Base-by-base conservation (phyloP, 352 stramenopile genomes). In the Pilasporangium apinafurcum region DNA sequence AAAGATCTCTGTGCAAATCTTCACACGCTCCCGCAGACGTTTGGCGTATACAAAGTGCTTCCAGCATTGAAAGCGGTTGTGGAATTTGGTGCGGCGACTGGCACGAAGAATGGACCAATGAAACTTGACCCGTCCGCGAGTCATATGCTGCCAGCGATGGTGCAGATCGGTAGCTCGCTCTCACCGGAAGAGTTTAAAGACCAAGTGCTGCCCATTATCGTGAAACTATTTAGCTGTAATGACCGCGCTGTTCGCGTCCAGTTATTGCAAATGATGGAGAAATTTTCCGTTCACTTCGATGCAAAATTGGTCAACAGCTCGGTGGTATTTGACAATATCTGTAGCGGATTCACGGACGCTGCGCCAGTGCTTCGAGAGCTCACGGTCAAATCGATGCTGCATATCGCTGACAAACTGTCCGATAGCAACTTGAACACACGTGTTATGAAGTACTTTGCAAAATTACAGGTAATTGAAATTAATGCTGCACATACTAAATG, bases 371-470 rank as follows among this genome's bases (percentile, higher is more conserved):
- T 97, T 32, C 76, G 87, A 14, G 88, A 97, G 49, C 82, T 96
- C 31, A 97, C 88, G 8, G 83, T 97, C 44, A 96, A 96, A 50
- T 91, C 77, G 38, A 95, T 96, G 81, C 65, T 96, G 8, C 82
- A 94, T 36, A 89, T 97, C 25, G 88, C 84, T 13, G 81, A 94
- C 50, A 94, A 96, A 33, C 67, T 97, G 17, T 88, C 80, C 26
- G 83, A 95, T 48, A 74, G 67, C 31, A 96, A 96, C 43, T 52
- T 97, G 25, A 97, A 97, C 56, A 92, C 82, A 27, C 86, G 86
- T 14, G 79, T 97, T 34, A 93, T 97, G 69, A 94, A 95, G 48
- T 90, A 95, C 43, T 94, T 97, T 54, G 80, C 87, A 17, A 95
- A 94, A 49, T 60, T 96, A 2, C 83, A 95, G 79, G 79, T 95